These are phyloP conservation scores for Pouteria campechiana DNA, from an alignment of 179 eudicot genomes.

Conservation along the genomic window DNA sequence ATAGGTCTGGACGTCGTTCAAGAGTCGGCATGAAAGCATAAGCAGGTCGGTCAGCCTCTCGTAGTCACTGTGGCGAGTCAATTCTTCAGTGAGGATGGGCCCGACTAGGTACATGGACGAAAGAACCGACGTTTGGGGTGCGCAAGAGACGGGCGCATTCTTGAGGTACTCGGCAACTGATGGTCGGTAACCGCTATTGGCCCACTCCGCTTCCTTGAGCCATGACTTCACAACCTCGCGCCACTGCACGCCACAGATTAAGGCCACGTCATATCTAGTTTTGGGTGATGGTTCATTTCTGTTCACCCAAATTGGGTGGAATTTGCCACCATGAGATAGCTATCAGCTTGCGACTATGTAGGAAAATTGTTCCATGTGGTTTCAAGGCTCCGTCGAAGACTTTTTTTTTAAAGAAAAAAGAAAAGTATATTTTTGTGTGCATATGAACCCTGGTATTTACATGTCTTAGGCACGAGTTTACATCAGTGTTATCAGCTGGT, in stretches of 20 bases:
- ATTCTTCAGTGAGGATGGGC: not conserved
- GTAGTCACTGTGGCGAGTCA: conserved; percentile 5
- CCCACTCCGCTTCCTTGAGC: conserved; percentile 34
- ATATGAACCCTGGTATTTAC: too few species aligned
- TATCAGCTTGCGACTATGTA: too few species aligned
- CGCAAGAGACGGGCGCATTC: conserved; percentile 24
- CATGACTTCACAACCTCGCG: conserved; percentile 18
- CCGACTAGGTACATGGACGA: conserved; percentile 13
- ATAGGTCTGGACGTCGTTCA: conserved; percentile 34
- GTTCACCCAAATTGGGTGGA: too few species aligned
- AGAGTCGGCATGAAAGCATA: conserved; percentile 26
- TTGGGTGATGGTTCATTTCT: too few species aligned
- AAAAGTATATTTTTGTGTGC: too few species aligned
- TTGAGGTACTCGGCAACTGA: conserved; percentile 21
- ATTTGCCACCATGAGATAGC: too few species aligned
- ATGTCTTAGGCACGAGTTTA: too few species aligned
- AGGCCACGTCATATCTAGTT: too few species aligned
- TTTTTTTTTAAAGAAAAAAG: not conserved
- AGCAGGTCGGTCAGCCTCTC: conserved; percentile 17
- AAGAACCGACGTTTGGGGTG: conserved; percentile 13
- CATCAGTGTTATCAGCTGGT: too few species aligned
- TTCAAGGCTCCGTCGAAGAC: too few species aligned
- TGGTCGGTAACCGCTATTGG: conserved; percentile 19
- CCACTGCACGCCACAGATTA: too few species aligned
- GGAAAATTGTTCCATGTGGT: too few species aligned